A percentile compares a stretch with the other conserved stretches of the same genome.
phyloP scores from a whole-genome alignment of 805 yeast genomes.

The Zygoascus flipseniorum region DNA sequence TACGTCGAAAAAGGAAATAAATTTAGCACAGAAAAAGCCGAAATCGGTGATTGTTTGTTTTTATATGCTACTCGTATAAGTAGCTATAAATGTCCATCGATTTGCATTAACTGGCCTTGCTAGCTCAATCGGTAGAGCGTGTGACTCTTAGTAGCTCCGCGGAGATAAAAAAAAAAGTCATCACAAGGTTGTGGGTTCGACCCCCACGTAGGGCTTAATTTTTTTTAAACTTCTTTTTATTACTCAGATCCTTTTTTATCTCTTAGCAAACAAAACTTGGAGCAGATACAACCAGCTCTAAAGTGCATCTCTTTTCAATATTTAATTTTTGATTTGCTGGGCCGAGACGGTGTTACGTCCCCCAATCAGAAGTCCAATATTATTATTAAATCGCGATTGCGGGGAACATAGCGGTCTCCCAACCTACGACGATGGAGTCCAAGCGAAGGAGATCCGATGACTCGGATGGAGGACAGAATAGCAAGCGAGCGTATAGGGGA shows the following conservation, averaged over 20 bases:
- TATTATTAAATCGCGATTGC: not conserved
- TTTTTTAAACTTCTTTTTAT: not conserved
- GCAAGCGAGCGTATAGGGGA: not conserved
- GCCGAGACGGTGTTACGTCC: not conserved
- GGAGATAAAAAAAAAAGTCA: slow-evolving; percentile 7
- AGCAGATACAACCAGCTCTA: no score
- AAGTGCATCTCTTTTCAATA: not conserved
- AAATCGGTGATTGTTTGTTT: no score
- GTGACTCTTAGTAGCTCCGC: slow-evolving; percentile 8
- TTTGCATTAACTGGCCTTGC: slow-evolving; percentile 6
- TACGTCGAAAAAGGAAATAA: no score
- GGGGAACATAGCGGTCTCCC: not conserved
- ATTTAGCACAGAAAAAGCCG: no score
- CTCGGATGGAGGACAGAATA: not conserved
- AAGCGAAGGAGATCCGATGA: not conserved
- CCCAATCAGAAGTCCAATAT: no score
- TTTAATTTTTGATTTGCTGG: not conserved
- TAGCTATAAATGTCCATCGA: no score
- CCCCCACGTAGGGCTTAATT: slow-evolving; percentile 11
- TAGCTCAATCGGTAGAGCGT: slow-evolving; percentile 15
- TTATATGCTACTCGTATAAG: no score
- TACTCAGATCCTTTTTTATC: no score
- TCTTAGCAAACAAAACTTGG: no score
- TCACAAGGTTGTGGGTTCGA: slow-evolving; percentile 13
- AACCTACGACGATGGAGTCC: not conserved